A percentile compares a stretch with the other conserved stretches of the same genome.
Evolutionary conservation across 1,139 yeast species (phyloP).

Genomic region (Blastobotrys proliferans): DNA sequence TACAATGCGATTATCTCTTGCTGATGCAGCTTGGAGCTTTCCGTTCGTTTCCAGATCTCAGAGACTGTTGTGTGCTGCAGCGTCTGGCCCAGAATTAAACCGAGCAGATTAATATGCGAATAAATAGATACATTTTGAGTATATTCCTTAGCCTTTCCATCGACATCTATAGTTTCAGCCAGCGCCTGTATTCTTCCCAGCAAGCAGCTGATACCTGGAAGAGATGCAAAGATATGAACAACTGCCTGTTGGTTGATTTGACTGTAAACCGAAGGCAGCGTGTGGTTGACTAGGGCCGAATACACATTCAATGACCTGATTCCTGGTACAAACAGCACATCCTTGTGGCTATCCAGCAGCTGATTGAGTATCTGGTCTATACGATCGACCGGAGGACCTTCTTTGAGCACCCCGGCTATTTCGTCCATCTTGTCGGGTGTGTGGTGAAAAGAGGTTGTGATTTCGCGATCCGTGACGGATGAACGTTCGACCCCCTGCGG

Average conservation of each 20-base stretch:
- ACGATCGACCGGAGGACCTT: conserved; percentile 20
- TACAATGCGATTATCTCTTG: conserved; percentile 15
- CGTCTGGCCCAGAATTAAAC: conserved; percentile 1
- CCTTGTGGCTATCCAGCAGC: background rate
- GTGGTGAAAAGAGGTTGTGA: too few species aligned
- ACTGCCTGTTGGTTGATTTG: conserved; percentile 7
- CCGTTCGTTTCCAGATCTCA: background rate
- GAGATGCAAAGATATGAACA: conserved; percentile 15
- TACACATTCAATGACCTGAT: conserved; percentile 16
- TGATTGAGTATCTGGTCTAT: conserved; percentile 16
- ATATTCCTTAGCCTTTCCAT: conserved; percentile 9
- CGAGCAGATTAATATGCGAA: conserved; percentile 13
- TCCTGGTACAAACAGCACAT: conserved; percentile 3
- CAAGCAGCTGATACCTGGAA: conserved; percentile 20
- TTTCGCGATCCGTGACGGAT: too few species aligned
- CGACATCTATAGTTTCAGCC: conserved; percentile 1
- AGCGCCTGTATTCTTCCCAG: conserved; percentile 14
- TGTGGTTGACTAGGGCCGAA: conserved; percentile 19
- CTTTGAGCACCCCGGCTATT: conserved; percentile 16
- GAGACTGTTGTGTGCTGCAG: conserved; percentile 48
- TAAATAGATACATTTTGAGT: conserved; percentile 1
- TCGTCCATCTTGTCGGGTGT: conserved; percentile 5
- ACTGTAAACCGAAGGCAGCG: conserved; percentile 18
- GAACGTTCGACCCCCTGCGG: too few species aligned
- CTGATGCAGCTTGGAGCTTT: conserved; percentile 3